Conservation (phyloP, 2,329 filamentous ascomycete species). For the Alternaria consortialis region DNA sequence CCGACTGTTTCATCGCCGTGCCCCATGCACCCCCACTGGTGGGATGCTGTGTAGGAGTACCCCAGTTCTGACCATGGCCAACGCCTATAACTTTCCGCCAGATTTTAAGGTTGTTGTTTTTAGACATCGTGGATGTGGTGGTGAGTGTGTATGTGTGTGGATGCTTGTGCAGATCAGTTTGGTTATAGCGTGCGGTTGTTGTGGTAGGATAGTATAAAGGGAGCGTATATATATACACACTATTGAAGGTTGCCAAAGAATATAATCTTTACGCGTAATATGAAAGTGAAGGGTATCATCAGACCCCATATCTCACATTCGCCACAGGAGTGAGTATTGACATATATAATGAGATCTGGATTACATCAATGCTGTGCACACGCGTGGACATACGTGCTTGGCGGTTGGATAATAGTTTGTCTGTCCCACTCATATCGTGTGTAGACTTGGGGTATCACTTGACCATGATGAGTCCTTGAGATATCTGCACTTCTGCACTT, state of each 20-base stretch:
- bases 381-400: neutral
- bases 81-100: slow-evolving; percentile 13
- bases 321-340: neutral
- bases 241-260: neutral
- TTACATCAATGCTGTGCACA: neutral
- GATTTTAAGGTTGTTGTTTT: neutral
- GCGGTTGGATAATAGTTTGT: neutral
- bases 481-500: neutral
- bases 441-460: neutral
- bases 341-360: neutral
- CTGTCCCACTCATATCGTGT: neutral
- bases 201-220: too few species aligned
- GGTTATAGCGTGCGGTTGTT: neutral
- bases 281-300: neutral
- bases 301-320: neutral
- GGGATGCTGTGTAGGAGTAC: neutral
- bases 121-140: neutral
- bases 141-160: neutral
- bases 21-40: neutral
- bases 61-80: slow-evolving; percentile 15
- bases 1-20: neutral
- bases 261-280: neutral
- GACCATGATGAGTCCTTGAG: neutral
- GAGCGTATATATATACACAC: neutral
- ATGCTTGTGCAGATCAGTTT: neutral